Evolutionary conservation across 129 eudicot species (phyloP), one percentile per base, ranked within the genome.

Genomic region (Arctium lappa): DNA sequence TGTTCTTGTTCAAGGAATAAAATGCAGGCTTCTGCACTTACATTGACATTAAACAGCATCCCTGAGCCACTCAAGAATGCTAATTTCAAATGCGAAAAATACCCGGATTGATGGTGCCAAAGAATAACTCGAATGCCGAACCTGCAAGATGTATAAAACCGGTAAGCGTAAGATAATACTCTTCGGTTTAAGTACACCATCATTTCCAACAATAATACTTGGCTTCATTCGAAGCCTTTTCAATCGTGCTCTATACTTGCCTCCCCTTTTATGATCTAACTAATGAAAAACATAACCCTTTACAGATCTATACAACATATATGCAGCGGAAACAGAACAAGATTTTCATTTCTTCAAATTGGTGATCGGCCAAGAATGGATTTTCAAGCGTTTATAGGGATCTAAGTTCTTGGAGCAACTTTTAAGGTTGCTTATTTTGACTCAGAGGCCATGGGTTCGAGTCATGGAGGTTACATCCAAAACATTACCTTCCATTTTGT

Each of bases 61-160:
- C 27, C 66, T 79, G 30, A 79, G 29, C 62, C 56, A 42, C 69
- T 68, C 48, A 46, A 48, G 46, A 80, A 71, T 33, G 44, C 73
- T 77, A 22, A 70, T 77, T 76, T 77, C 63, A 77, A 70, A n/a
- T 11, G 31, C 13, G 38, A 82, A 81, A 63, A 63, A 56, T 15
- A 16, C 12, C n/a, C 31, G 22, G 36, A 33, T 82, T 32, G 22
- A 66, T 18, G 56, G 16, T 32, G 75, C 53, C 48, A 78, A 83
- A 83, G 36, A 12, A 40, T 69, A 46, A 29, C 50, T 75, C 16
- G 74, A 66, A 75, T 69, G 60, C 63, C 82, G 37, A 78, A 84
- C 83, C 86, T 71, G 83, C 79, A 78, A 72, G n/a, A 78, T 18
- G 27, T 66, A 77, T 39, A 44, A 78, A 70, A 50, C 30, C 5